Base-by-base conservation (phyloP, 2,329 filamentous ascomycete species). In the Pestalotiopsis sp. region DNA sequence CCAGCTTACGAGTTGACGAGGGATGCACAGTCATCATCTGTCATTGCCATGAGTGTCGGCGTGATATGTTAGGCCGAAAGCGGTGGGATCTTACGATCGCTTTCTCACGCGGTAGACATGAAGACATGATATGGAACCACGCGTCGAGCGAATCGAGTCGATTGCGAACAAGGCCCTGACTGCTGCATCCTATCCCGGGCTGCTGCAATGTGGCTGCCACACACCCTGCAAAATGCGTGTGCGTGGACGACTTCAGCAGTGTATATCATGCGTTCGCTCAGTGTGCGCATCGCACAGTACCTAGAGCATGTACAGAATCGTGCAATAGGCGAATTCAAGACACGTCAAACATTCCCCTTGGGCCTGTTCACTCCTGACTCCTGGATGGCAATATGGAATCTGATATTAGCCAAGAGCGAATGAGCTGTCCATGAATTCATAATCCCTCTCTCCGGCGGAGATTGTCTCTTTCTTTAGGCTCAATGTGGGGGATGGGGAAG, bases 391-490 rank as follows among this genome's bases (percentile, higher is more conserved):
- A 36, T 20, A 27, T 62, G 25, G 11, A 14, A n/a, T 23, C 17
- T 20, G 27, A 62, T 41, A 62, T 62, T 62, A 39, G 59, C 59
- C 59, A 62, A 62, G 59, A 62, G 17, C n/a, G 27, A 62, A 39
- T 62, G 27, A 62, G 36, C 27, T 36, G 25, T 20, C 27, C 31
- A 17, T 61, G 5, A 9, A 25, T 27, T 62, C 36, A 27, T 39
- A 14, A 20, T 13, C 36, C 5, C 25, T 5, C n/a, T 62, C 31
- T 11, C 25, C 41, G 25, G n/a, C 73, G 73, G 74, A 72, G 74
- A 71, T 73, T 73, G 68, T 66, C 61, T 63, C 69, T 70, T 68
- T 66, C 66, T 75, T 77, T 77, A 77, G 76, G 75, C 76, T 77
- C 71, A 77, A 76, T 77, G 74, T 74, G 73, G 71, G 72, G 73